Conservation (phyloP, 108 stramenopile species). For the Mediolabrus comicus region DNA sequence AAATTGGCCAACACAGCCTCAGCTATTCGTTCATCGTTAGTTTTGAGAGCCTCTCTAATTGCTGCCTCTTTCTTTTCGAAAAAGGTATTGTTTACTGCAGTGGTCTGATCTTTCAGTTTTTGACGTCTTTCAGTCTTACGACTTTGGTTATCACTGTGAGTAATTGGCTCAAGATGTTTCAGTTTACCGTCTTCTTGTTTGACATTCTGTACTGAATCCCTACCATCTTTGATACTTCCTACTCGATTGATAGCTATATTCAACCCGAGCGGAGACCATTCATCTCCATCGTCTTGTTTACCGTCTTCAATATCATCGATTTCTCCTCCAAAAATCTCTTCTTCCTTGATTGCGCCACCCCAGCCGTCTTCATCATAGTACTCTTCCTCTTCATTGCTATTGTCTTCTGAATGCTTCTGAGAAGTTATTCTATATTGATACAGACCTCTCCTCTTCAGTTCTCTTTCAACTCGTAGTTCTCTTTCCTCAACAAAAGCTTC, state of each 20-base stretch:
- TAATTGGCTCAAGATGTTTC: constrained; percentile 28
- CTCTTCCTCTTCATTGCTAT: neutral
- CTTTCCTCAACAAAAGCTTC: constrained; percentile 36
- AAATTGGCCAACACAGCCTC: constrained; percentile 43
- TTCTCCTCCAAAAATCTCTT: constrained; percentile 27
- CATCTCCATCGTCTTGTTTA: constrained; percentile 23
- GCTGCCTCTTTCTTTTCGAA: constrained; percentile 11
- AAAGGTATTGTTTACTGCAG: neutral
- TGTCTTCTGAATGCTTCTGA: neutral
- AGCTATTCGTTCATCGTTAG: constrained; percentile 36
- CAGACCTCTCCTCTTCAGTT: constrained; percentile 25
- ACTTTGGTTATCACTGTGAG: constrained; percentile 19
- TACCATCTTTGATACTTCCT: neutral
- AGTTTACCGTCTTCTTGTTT: neutral
- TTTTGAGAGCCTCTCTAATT: constrained; percentile 31
- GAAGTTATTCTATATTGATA: neutral
- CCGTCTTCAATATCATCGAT: constrained; percentile 5
- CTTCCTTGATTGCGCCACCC: constrained; percentile 24
- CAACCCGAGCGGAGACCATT: constrained; percentile 33
- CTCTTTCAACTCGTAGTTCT: constrained; percentile 29
- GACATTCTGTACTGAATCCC: neutral
- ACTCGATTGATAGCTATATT: constrained; percentile 25
- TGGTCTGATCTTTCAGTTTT: neutral
- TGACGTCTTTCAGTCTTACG: constrained; percentile 6
- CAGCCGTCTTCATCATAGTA: constrained; percentile 30